These are phyloP conservation scores for Trypanosoma cruzi DNA, from an alignment of 208 protist species.

Conservation along the genomic window DNA sequence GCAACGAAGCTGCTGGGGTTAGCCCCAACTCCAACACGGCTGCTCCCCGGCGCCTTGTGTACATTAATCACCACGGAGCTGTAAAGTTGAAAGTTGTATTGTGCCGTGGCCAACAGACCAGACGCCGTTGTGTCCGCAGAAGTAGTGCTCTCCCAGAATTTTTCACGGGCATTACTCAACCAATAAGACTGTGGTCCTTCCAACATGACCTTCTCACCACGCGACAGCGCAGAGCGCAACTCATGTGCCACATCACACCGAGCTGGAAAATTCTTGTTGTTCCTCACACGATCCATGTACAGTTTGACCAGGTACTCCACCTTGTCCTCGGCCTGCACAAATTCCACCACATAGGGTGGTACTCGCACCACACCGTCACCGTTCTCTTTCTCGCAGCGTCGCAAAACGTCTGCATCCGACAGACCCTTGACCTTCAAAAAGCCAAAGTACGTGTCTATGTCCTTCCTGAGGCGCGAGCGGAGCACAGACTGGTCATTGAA, in stretches of 20 bases:
- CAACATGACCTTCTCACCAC: slow-evolving; percentile 86
- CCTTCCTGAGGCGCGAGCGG: slow-evolving; percentile 65
- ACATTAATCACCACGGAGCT: slow-evolving; percentile 87
- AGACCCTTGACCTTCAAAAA: slow-evolving; percentile 71
- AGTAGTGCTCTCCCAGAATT: slow-evolving; percentile 93
- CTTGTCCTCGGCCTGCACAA: slow-evolving; percentile 83
- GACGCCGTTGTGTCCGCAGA: slow-evolving; percentile 87
- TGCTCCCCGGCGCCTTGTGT: slow-evolving; percentile 91
- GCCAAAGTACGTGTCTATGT: slow-evolving; percentile 90
- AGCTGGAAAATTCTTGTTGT: slow-evolving; percentile 78
- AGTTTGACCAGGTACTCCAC: slow-evolving; percentile 79
- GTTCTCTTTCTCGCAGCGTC: slow-evolving; percentile 80
- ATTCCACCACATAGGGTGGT: slow-evolving; percentile 81
- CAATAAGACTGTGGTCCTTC: slow-evolving; percentile 94
- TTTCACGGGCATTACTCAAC: slow-evolving; percentile 91
- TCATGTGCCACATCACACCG: slow-evolving; percentile 88
- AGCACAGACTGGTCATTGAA: slow-evolving; percentile 83
- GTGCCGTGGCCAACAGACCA: slow-evolving; percentile 79
- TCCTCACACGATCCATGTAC: slow-evolving; percentile 67
- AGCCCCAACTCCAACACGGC: slow-evolving; percentile 91
- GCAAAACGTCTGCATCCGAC: slow-evolving; percentile 79
- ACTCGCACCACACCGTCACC: slow-evolving; percentile 82
- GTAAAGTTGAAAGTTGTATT: slow-evolving; percentile 89
- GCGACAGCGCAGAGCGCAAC: slow-evolving; percentile 62
- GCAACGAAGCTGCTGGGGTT: slow-evolving; percentile 88